Conservation (phyloP, 1,284 basidiomycete species). For the Austropuccinia psidii region DNA sequence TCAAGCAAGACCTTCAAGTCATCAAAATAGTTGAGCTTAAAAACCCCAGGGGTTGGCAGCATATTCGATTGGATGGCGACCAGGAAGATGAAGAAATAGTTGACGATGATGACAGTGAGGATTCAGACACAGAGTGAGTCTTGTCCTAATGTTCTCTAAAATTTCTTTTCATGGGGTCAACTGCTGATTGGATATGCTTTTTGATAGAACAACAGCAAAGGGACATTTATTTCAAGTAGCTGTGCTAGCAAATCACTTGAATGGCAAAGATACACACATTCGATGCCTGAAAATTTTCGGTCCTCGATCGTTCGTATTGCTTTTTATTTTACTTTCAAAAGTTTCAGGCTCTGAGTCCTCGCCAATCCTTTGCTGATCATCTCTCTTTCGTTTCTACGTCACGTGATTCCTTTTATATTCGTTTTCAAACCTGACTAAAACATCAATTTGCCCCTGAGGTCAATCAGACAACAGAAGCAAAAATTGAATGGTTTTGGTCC, state of each 20-base stretch:
- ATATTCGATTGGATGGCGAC: constrained; percentile 14
- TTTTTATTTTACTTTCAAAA: background rate
- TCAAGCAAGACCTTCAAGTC: constrained; percentile 83
- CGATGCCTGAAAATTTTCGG: constrained; percentile 79
- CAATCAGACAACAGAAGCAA: constrained; percentile 19
- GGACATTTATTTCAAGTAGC: constrained; percentile 86
- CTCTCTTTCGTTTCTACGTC: background rate
- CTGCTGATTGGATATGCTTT: too few species aligned
- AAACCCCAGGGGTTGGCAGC: constrained; percentile 31
- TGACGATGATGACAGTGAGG: constrained; percentile 35
- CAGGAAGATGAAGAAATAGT: constrained; percentile 15
- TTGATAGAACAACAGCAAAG: constrained; percentile 77
- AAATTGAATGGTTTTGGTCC: constrained; percentile 28
- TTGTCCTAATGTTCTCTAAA: background rate
- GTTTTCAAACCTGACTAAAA: background rate
- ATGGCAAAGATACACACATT: constrained; percentile 97
- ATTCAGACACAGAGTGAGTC: constrained; percentile 31
- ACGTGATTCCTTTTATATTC: background rate
- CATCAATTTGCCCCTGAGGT: background rate
- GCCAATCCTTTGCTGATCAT: background rate
- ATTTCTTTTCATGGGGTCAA: background rate
- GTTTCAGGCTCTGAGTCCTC: too few species aligned
- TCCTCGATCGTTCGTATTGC: constrained; percentile 49
- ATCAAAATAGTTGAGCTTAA: constrained; percentile 46
- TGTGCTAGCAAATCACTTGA: constrained; percentile 88